Evolutionary conservation across 805 yeast genomes (phyloP).

Genomic region (Teunomyces cretensis): DNA sequence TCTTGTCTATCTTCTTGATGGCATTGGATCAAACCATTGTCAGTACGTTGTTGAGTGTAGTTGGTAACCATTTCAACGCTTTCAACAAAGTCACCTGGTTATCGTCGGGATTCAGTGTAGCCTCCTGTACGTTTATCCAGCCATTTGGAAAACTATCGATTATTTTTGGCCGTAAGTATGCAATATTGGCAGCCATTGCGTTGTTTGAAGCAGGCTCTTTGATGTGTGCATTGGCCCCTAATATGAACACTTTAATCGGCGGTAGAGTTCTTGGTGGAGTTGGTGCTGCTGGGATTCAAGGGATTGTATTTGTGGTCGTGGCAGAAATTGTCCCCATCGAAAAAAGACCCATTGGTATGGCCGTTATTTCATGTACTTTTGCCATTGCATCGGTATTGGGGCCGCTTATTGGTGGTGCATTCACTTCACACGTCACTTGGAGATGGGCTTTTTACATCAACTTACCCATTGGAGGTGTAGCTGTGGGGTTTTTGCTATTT

Average conservation of each 20-base stretch:
- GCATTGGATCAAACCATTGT: slow-evolving; percentile 43
- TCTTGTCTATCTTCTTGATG: slow-evolving; percentile 31
- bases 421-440: slow-evolving; percentile 24
- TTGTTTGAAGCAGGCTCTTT: slow-evolving; percentile 36
- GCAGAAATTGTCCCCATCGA: slow-evolving; percentile 33
- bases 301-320: slow-evolving; percentile 26
- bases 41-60: slow-evolving; percentile 31
- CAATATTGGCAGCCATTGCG: slow-evolving; percentile 25
- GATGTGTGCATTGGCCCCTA: slow-evolving; percentile 35
- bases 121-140: slow-evolving; percentile 32
- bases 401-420: slow-evolving; percentile 26
- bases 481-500: slow-evolving; percentile 15
- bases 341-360: slow-evolving; percentile 23
- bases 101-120: slow-evolving; percentile 34
- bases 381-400: slow-evolving; percentile 26
- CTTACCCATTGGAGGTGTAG: slow-evolving; percentile 24
- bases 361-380: slow-evolving; percentile 16
- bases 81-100: slow-evolving; percentile 38
- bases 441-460: slow-evolving; percentile 30
- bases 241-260: slow-evolving; percentile 40
- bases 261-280: slow-evolving; percentile 40
- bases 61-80: slow-evolving; percentile 36
- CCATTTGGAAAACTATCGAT: slow-evolving; percentile 38
- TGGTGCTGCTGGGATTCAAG: slow-evolving; percentile 38
- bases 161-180: slow-evolving; percentile 35